Evolutionary conservation across 495 filamentous ascomycete genomes (phyloP).

Genomic region (Sordaria brevicollis): DNA sequence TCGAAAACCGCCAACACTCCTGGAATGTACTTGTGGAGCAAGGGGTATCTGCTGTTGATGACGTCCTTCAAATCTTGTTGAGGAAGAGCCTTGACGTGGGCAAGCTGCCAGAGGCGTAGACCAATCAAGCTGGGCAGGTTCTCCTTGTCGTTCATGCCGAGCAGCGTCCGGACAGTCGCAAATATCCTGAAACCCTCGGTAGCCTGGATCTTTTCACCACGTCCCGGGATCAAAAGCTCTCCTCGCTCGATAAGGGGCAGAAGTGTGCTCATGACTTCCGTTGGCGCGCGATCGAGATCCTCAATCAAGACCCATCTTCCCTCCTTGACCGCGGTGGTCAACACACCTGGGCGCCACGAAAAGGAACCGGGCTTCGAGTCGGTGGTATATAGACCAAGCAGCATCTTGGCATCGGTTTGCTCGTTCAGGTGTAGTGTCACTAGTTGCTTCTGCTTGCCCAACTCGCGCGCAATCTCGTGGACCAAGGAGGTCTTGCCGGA

Average conservation of each 20-base stretch:
- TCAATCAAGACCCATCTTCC: constrained; percentile 95
- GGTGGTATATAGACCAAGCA: constrained; percentile 90
- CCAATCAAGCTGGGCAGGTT: constrained; percentile 54
- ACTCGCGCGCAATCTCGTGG: constrained; percentile 67
- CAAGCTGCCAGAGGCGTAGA: constrained; percentile 67
- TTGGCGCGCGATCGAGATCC: constrained; percentile 92
- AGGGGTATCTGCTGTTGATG: constrained; percentile 54
- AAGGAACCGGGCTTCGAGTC: constrained; percentile 76
- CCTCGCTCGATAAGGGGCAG: constrained; percentile 82
- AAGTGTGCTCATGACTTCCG: constrained; percentile 83
- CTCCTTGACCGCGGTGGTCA: constrained; percentile 87
- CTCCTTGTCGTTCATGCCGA: constrained; percentile 62
- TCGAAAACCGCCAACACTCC: constrained; percentile 69
- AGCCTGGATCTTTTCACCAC: constrained; percentile 76
- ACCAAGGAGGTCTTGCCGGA: constrained; percentile 83
- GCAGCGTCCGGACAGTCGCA: constrained; percentile 73
- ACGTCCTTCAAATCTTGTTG: constrained; percentile 68
- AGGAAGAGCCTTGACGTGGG: constrained; percentile 55
- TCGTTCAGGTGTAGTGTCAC: constrained; percentile 92
- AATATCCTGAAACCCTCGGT: constrained; percentile 79
- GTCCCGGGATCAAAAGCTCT: constrained; percentile 75
- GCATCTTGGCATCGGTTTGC: constrained; percentile 91
- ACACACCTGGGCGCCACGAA: constrained; percentile 82
- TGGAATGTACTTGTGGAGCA: constrained; percentile 57
- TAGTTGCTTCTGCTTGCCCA: constrained; percentile 65